Base-by-base conservation (phyloP, 1,284 basidiomycete species). In the Rhodotorula sp. region DNA sequence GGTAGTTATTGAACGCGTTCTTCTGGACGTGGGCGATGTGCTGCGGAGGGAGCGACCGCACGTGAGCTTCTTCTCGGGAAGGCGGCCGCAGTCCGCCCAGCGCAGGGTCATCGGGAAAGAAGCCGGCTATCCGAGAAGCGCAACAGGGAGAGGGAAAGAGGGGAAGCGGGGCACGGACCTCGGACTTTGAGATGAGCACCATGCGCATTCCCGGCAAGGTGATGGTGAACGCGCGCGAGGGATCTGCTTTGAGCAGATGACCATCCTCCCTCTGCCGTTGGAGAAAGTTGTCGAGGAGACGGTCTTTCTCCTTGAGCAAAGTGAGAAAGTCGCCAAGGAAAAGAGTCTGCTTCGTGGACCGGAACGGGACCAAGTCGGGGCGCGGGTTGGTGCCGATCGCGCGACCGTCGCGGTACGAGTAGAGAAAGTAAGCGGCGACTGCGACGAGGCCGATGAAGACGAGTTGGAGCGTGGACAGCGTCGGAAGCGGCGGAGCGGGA, bases 1-100 rank as follows among this genome's bases (percentile, higher is more conserved):
- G 69, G 53, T 68, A 80, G 69, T 79, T 79, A 3, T 69, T 57
- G 62, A 80, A 80, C 70, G 79, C 78, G 61, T 77, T 78, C 69
- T 78, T 78, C 57, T 80, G 80, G 1, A 80, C 71, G 56, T 76
- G 77, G 51, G 78, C 77, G 56, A 80, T 77, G 60, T 78, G 77
- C 66, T 78, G 77, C 20, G 74, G 73, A 6, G 37, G 37, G 37
- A 42, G 37, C 12, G 14, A 42, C 33, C 33, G 37, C 37, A 12
- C 37, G 37, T 42, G 37, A 42, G 37, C 2, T 10, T 42, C 8
- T 10, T 42, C 37, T 10, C 8, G 37, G 37, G 3, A 67, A 64
- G 37, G 73, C 71, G 44, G 76, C 33, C 4, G 46, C 18, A 22
- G 33, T 26, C 37, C 15, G 46, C 10, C 37, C 48, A 61, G 30